phyloP scores from a whole-genome alignment of 2,329 filamentous ascomycete genomes.

The Phaeosphaeria sp. region DNA sequence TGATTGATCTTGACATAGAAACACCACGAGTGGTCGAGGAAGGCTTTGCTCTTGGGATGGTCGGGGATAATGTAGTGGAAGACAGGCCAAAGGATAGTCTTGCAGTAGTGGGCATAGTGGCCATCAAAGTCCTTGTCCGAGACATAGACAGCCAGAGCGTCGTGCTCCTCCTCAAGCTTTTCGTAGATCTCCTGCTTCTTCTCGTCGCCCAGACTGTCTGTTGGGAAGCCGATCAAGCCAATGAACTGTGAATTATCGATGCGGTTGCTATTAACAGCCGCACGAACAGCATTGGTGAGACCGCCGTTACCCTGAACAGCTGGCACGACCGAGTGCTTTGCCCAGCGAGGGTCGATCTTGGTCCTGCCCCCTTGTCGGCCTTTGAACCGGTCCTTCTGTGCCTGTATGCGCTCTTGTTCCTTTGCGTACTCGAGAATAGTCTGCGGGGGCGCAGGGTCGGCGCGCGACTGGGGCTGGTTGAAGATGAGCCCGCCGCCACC shows the following conservation, averaged over 20 bases:
- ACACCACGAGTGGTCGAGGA: slow-evolving; percentile 95
- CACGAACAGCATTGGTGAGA: slow-evolving; percentile 84
- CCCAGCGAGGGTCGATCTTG: slow-evolving; percentile 57
- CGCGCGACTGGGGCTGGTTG: slow-evolving; percentile 80
- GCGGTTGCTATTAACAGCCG: slow-evolving; percentile 72
- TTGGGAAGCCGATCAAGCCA: slow-evolving; percentile 92
- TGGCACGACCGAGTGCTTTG: slow-evolving; percentile 83
- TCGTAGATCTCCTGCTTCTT: slow-evolving; percentile 86
- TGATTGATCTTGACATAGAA: slow-evolving; percentile 94
- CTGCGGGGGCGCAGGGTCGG: slow-evolving; percentile 75
- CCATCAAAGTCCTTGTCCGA: slow-evolving; percentile 93
- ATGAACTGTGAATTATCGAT: slow-evolving; percentile 85
- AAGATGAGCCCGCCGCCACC: slow-evolving; percentile 65
- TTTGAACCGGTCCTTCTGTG: slow-evolving; percentile 31
- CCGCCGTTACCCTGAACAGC: slow-evolving; percentile 93
- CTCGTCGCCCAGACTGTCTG: slow-evolving; percentile 78
- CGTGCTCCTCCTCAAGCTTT: slow-evolving; percentile 77
- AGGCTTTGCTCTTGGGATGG: slow-evolving; percentile 97
- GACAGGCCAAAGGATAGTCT: slow-evolving; percentile 96
- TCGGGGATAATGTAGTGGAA: slow-evolving; percentile 99
- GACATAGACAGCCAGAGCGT: slow-evolving; percentile 83
- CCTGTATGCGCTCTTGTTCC: slow-evolving; percentile 47
- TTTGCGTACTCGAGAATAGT: slow-evolving; percentile 74
- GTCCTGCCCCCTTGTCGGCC: slow-evolving; percentile 26
- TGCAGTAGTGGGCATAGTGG: slow-evolving; percentile 95